Conservation (phyloP, 176 grass and related monocot genomes). For the bread wheat (Triticum aestivum) region IWGSC_CS_RefSeq_v2.1 NC_057809.1:616757673-616758172, state of each 20-base stretch:
- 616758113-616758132: slow-evolving; percentile 3
- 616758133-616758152: slow-evolving; percentile 11
- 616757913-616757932: background rate
- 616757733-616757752: too few relatives aligned
- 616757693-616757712: background rate
- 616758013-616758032: too few relatives aligned
- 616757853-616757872: background rate
- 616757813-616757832: background rate
- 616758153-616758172: background rate
- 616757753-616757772: background rate
- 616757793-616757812: background rate
- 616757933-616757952: too few relatives aligned
- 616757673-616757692: slow-evolving; percentile 25
- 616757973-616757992: too few relatives aligned
- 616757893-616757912: background rate
- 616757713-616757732: background rate
- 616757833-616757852: too few relatives aligned
- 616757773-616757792: too few relatives aligned
- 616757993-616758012: too few relatives aligned
- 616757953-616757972: too few relatives aligned
- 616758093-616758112: background rate
- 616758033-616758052: background rate
- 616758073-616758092: background rate
- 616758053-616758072: background rate
- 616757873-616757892: background rate